These are phyloP conservation scores for Calonectria fujianensis DNA, from an alignment of 2,329 filamentous ascomycete genomes.

Conservation along the genomic window DNA sequence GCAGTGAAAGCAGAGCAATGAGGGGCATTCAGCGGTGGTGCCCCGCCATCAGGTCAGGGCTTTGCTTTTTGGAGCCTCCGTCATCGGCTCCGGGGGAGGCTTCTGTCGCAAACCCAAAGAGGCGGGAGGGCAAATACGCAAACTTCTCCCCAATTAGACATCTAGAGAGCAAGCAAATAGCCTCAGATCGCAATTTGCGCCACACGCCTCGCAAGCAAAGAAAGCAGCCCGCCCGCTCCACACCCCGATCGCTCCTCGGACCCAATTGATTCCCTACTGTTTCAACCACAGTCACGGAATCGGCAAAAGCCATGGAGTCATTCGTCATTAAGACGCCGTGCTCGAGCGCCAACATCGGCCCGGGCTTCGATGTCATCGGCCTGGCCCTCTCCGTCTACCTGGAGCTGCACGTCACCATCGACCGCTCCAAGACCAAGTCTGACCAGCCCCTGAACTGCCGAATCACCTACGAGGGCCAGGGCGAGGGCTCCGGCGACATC, in stretches of 20 bases:
- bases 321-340: conserved; percentile 89
- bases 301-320: conserved; percentile 70
- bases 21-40: conserved; percentile 13
- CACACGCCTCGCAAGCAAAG: conserved; percentile 42
- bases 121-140: conserved; percentile 24
- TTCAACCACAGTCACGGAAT: conserved; percentile 68
- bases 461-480: conserved; percentile 92
- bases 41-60: conserved; percentile 34
- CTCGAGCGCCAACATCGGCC: conserved; percentile 98
- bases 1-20: conserved; percentile 17
- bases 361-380: conserved; percentile 98
- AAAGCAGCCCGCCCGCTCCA: not conserved
- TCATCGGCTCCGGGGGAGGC: conserved; percentile 35
- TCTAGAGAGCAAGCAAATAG: conserved; percentile 33
- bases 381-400: conserved; percentile 96
- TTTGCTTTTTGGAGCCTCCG: conserved; percentile 37
- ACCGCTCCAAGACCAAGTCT: conserved; percentile 72
- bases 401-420: conserved; percentile 88
- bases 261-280: conserved; percentile 49
- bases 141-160: conserved; percentile 29
- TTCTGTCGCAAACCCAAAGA: conserved; percentile 29
- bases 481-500: conserved; percentile 82
- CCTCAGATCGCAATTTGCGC: conserved; percentile 46
- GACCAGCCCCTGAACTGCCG: conserved; percentile 86
- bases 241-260: not conserved